Conservation (phyloP, 371 early-diverging fungal species). For the Rhizopus sp. region DNA sequence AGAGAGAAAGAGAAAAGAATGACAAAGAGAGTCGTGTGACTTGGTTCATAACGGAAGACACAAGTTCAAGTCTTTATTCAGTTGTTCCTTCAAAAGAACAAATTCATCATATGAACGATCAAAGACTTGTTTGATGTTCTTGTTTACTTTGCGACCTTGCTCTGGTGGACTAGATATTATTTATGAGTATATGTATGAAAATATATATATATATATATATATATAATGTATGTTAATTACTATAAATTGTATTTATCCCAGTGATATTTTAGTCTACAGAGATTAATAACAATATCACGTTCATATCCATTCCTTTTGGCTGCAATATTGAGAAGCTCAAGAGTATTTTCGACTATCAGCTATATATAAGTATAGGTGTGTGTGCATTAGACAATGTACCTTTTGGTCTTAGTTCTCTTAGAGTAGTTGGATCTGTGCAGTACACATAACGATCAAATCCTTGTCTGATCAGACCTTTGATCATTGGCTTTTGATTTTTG, state of each 20-base stretch:
- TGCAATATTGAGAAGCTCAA: constrained; percentile 23
- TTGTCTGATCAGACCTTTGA: constrained; percentile 21
- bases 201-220: too few relatives aligned
- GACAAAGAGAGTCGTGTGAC: too few relatives aligned
- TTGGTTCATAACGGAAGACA: too few relatives aligned
- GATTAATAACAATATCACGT: constrained; percentile 22
- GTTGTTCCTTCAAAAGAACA: too few relatives aligned
- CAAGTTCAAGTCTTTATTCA: too few relatives aligned
- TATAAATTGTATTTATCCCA: constrained; percentile 18
- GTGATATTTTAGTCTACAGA: constrained; percentile 24
- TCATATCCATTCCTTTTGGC: constrained; percentile 18
- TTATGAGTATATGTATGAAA: neutral
- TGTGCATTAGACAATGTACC: neutral
- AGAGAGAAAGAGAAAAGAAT: too few relatives aligned
- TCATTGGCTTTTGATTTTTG: constrained; percentile 3
- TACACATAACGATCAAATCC: constrained; percentile 18
- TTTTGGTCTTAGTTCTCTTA: constrained; percentile 12
- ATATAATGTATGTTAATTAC: constrained; percentile 11
- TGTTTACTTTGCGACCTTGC: too few relatives aligned
- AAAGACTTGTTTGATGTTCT: too few relatives aligned
- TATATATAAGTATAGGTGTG: neutral
- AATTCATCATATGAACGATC: too few relatives aligned
- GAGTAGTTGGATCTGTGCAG: constrained; percentile 10
- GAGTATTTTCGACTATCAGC: constrained; percentile 23
- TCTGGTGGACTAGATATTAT: too few relatives aligned